phyloP scores from a whole-genome alignment of 2,329 filamentous ascomycete genomes.

The Epichloe coenophiala region DNA sequence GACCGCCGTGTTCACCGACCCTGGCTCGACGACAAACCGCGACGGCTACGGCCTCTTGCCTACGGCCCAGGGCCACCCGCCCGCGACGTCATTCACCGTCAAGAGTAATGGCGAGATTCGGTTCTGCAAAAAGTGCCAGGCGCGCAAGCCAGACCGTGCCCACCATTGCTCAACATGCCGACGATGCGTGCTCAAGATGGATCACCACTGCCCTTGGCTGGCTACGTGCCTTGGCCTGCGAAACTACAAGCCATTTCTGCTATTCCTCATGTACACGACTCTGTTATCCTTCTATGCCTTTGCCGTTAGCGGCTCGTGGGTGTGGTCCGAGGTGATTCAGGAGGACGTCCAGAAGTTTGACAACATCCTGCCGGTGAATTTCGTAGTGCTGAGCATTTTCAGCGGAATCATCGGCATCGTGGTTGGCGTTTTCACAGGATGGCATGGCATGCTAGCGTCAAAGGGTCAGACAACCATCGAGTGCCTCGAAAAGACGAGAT shows the following conservation, averaged over 20 bases:
- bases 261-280: conserved; percentile 83
- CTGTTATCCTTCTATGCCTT: conserved; percentile 77
- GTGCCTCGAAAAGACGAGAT: conserved; percentile 88
- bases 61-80: conserved; percentile 36
- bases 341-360: conserved; percentile 59
- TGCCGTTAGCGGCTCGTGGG: conserved; percentile 63
- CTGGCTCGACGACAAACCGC: conserved; percentile 55
- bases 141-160: conserved; percentile 83
- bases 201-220: conserved; percentile 97
- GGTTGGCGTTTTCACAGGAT: conserved; percentile 74
- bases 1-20: conserved; percentile 81
- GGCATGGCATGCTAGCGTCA: conserved; percentile 75
- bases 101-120: conserved; percentile 78
- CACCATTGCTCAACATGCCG: conserved; percentile 95
- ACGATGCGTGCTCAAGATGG: conserved; percentile 96
- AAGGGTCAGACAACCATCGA: conserved; percentile 89
- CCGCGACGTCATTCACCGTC: conserved; percentile 69
- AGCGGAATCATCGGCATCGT: conserved; percentile 86
- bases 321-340: conserved; percentile 68
- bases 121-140: conserved; percentile 96
- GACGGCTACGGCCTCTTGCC: conserved; percentile 70
- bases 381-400: conserved; percentile 74
- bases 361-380: conserved; percentile 74
- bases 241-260: conserved; percentile 91
- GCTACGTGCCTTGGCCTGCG: conserved; percentile 86